phyloP scores from a whole-genome alignment of 202 grass and related monocot species.

The Saccharum hybrid region DNA sequence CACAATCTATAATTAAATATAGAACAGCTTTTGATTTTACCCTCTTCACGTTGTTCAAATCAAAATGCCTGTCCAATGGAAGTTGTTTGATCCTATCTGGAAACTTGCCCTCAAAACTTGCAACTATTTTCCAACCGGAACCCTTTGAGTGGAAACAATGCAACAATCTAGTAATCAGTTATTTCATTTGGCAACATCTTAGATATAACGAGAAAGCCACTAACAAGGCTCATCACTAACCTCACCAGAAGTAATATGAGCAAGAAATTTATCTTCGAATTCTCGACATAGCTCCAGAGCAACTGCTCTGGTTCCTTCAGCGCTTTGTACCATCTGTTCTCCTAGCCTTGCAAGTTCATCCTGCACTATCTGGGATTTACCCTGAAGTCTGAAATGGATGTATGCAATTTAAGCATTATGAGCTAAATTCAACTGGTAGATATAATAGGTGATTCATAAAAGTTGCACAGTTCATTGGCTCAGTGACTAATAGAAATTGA shows the following conservation, averaged over 20 bases:
- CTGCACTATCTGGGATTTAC: conserved; percentile 95
- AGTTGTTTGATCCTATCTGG: conserved; percentile 98
- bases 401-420: conserved; percentile 41
- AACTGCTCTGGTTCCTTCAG: conserved; percentile 94
- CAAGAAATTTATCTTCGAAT: conserved; percentile 94
- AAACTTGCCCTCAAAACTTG: conserved; percentile 96
- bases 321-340: conserved; percentile 85
- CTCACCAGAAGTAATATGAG: conserved; percentile 90
- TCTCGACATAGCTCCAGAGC: conserved; percentile 96
- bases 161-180: conserved; percentile 18
- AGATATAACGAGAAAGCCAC: conserved; percentile 29
- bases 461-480: conserved; percentile 31
- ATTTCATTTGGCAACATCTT: conserved; percentile 34
- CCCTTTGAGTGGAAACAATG: conserved; percentile 59
- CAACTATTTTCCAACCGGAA: conserved; percentile 97
- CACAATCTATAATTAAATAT: conserved; percentile 5
- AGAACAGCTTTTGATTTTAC: conserved; percentile 51
- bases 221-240: conserved; percentile 62
- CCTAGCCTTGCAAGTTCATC: conserved; percentile 95
- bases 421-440: conserved; percentile 16
- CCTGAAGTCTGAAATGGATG: conserved; percentile 73
- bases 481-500: conserved; percentile 30
- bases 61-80: conserved; percentile 95
- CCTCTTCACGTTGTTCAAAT: conserved; percentile 97
- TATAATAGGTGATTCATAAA: conserved; percentile 15